Conservation (phyloP, 352 stramenopile genomes). For the Lagenidium sp. region DNA sequence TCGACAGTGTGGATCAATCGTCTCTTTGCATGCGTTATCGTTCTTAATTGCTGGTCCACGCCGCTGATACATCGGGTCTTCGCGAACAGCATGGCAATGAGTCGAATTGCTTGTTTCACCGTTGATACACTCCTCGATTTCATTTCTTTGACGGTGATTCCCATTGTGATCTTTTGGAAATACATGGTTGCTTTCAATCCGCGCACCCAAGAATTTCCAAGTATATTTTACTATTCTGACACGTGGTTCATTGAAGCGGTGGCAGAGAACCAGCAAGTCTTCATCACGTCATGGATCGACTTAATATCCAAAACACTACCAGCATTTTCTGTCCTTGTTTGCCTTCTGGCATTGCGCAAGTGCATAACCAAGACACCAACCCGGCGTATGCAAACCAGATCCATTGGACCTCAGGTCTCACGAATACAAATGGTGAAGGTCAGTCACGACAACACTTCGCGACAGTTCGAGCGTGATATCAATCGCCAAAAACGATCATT, state of each 20-base stretch:
- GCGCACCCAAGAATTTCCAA: constrained; percentile 3
- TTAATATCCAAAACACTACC: constrained; percentile 6
- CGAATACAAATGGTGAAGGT: too few species aligned
- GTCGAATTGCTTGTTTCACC: not conserved
- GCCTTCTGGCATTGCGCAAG: too few species aligned
- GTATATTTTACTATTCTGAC: constrained; percentile 10
- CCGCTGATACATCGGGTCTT: not conserved
- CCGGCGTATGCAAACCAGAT: too few species aligned
- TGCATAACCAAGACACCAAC: too few species aligned
- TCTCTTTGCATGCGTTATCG: not conserved
- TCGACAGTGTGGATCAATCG: not conserved
- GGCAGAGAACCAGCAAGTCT: constrained; percentile 13
- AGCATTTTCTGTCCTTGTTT: too few species aligned
- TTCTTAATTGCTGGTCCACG: constrained; percentile 2
- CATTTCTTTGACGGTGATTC: constrained; percentile 7
- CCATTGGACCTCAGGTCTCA: too few species aligned
- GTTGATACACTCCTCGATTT: constrained; percentile 10
- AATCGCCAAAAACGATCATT: too few species aligned
- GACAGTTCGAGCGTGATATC: too few species aligned
- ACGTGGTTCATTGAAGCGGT: constrained; percentile 11
- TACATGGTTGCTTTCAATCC: constrained; percentile 9
- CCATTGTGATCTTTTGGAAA: constrained; percentile 7
- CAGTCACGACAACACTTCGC: too few species aligned
- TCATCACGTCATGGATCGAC: constrained; percentile 15
- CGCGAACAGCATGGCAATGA: not conserved